Evolutionary conservation across 2,329 filamentous ascomycete species (phyloP).

Genomic region (Phialocephala sp.): DNA sequence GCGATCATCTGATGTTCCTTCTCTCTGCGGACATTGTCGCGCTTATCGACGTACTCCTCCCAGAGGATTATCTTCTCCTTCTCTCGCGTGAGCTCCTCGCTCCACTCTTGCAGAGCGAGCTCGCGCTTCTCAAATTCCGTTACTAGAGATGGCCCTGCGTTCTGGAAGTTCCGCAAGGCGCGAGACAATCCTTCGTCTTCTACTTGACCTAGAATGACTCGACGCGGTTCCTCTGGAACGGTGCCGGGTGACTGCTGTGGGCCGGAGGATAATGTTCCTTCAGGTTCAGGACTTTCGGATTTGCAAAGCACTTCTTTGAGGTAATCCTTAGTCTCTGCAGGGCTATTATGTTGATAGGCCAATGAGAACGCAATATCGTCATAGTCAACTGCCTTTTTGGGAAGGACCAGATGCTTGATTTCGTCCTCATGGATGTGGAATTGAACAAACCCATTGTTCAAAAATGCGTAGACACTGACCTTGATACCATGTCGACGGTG

Average conservation of each 20-base stretch:
- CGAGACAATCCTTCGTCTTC: background rate
- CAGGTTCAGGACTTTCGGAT: background rate
- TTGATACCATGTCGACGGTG: background rate
- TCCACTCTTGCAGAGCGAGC: background rate
- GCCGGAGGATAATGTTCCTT: background rate
- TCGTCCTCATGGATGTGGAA: background rate
- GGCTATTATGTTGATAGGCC: background rate
- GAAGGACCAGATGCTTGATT: background rate
- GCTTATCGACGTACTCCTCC: background rate
- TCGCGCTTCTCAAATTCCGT: background rate
- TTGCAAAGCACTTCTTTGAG: background rate
- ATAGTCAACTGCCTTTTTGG: background rate
- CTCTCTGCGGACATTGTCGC: background rate
- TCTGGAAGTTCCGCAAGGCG: background rate
- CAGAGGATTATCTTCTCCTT: background rate
- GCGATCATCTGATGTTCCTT: background rate
- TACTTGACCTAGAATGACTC: background rate
- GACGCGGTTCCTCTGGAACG: too few species aligned
- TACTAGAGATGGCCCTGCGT: background rate
- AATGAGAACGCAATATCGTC: background rate
- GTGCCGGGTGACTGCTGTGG: background rate
- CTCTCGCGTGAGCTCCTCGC: background rate
- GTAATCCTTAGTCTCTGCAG: background rate
- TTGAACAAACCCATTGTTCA: background rate
- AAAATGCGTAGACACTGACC: background rate